Evolutionary conservation across 164 flowering plant species (phyloP).

Genomic region (Brasenia schreberi): DNA sequence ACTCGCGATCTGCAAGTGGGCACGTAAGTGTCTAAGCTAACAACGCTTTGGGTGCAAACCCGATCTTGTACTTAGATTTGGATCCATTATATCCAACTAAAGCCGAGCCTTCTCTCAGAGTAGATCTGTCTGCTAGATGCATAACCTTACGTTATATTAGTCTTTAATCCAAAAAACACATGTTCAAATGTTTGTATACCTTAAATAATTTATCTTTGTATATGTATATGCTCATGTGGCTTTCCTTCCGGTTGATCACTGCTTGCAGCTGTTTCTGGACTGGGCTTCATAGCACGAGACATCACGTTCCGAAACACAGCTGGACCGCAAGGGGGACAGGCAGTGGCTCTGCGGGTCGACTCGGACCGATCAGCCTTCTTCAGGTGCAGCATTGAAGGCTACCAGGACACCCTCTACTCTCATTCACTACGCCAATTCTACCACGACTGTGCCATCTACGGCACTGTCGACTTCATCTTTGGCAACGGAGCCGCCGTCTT

Average conservation of each 20-base stretch:
- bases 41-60: too few relatives aligned
- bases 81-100: too few relatives aligned
- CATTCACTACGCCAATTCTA: slow-evolving; percentile 89
- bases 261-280: slow-evolving; percentile 60
- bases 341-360: slow-evolving; percentile 80
- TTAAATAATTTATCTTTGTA: too few relatives aligned
- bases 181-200: too few relatives aligned
- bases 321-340: slow-evolving; percentile 61
- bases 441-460: slow-evolving; percentile 69
- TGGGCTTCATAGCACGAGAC: slow-evolving; percentile 82
- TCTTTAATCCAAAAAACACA: too few relatives aligned
- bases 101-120: too few relatives aligned
- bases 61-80: too few relatives aligned
- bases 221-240: too few relatives aligned
- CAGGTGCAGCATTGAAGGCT: slow-evolving; percentile 79
- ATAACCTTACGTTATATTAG: too few relatives aligned
- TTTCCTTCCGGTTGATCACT: neutral
- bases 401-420: slow-evolving; percentile 85
- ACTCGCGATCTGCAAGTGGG: too few relatives aligned
- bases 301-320: slow-evolving; percentile 83
- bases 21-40: too few relatives aligned
- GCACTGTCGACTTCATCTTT: slow-evolving; percentile 86
- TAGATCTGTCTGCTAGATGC: too few relatives aligned
- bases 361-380: slow-evolving; percentile 79
- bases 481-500: slow-evolving; percentile 88